These are phyloP conservation scores for Peziza echinospora DNA, from an alignment of 495 filamentous ascomycete genomes.

Conservation along the genomic window DNA sequence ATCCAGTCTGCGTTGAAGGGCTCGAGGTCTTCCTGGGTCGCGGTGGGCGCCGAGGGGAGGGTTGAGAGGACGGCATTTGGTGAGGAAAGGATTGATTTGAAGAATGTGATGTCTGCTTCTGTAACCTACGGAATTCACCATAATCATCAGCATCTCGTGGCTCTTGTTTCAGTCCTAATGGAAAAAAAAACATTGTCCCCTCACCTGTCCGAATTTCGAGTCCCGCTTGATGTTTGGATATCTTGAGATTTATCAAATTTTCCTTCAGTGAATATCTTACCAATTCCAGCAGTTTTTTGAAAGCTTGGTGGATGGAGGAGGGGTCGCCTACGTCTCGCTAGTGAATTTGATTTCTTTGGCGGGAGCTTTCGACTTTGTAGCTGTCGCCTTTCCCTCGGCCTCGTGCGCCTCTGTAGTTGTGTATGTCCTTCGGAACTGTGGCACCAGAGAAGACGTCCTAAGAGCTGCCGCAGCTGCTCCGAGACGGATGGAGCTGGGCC, in stretches of 20 bases:
- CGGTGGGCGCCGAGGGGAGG: conserved; percentile 53
- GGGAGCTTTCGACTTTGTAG: not conserved
- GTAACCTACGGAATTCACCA: no score
- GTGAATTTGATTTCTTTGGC: conserved; percentile 47
- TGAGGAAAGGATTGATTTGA: conserved; percentile 51
- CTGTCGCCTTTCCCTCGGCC: conserved; percentile 2
- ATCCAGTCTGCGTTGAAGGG: conserved; percentile 97
- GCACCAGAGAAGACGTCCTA: no score
- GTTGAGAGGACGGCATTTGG: conserved; percentile 47
- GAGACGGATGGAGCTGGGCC: no score
- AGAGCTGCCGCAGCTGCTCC: no score
- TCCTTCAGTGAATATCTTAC: conserved; percentile 13
- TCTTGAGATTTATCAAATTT: no score
- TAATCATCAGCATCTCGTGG: not conserved
- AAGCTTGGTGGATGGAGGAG: no score
- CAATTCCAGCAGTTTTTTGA: not conserved
- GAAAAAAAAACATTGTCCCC: no score
- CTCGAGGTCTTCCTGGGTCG: conserved; percentile 52
- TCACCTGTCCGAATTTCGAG: conserved; percentile 43
- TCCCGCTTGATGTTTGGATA: conserved; percentile 71
- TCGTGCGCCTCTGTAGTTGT: conserved; percentile 3
- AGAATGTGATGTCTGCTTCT: conserved; percentile 55
- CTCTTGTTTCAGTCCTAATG: conserved; percentile 8
- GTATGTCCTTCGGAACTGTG: no score
- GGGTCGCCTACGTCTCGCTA: conserved; percentile 38